phyloP scores from a whole-genome alignment of 2,329 filamentous ascomycete species.

The Botrytis sinoallii region DNA sequence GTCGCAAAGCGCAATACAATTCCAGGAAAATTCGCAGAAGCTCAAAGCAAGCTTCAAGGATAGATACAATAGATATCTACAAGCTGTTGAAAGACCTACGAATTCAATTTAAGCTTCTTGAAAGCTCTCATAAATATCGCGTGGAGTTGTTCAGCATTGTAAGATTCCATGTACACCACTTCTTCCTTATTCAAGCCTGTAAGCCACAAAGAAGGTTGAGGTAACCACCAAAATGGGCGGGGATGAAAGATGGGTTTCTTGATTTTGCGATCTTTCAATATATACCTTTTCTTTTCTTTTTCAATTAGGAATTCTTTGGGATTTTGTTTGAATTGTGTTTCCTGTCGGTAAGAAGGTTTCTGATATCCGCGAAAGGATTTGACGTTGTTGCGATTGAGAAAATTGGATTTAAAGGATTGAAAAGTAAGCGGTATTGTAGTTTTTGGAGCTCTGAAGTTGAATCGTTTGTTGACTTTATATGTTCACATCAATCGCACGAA shows the following conservation, averaged over 20 bases:
- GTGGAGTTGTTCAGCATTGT: constrained; percentile 34
- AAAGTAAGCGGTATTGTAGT: neutral
- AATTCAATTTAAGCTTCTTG: constrained; percentile 35
- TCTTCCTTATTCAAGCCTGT: constrained; percentile 3
- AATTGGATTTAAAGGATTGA: neutral
- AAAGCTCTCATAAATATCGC: constrained; percentile 37
- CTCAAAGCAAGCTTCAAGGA: constrained; percentile 26
- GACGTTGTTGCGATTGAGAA: neutral
- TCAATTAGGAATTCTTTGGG: neutral
- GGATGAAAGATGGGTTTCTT: neutral
- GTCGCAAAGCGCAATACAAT: neutral
- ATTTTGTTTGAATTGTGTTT: neutral
- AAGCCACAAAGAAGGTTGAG: constrained; percentile 10
- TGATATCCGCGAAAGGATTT: neutral
- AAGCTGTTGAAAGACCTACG: constrained; percentile 37
- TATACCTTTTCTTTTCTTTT: constrained; percentile 10
- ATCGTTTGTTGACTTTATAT: constrained; percentile 6
- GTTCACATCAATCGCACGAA: neutral
- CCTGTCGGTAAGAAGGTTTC: neutral
- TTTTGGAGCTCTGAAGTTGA: neutral
- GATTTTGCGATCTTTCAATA: constrained; percentile 2
- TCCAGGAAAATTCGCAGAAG: constrained; percentile 17
- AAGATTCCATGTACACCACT: constrained; percentile 32
- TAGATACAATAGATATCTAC: constrained; percentile 30
- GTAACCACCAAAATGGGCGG: neutral